phyloP scores from a whole-genome alignment of 108 stramenopile genomes.

The Discostella stelligeroides region DNA sequence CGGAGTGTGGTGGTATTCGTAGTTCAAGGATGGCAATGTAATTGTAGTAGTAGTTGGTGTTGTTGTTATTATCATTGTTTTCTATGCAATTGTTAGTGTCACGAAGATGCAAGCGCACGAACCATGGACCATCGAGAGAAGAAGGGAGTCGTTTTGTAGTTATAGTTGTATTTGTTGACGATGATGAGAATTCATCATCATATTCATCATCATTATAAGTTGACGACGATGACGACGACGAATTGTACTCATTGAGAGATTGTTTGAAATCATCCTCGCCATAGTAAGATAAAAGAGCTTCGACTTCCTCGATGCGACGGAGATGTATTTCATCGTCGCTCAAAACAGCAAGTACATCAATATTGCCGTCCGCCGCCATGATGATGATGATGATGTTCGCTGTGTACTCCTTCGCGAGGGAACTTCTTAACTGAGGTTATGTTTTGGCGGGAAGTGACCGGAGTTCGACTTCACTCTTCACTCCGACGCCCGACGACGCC shows the following conservation, averaged over 20 bases:
- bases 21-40: not conserved
- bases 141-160: too few relatives aligned
- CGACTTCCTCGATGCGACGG: conserved; percentile 46
- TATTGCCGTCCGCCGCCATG: not conserved
- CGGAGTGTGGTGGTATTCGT: too few relatives aligned
- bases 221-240: conserved; percentile 1
- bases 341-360: not conserved
- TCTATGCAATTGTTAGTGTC: not conserved
- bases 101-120: conserved; percentile 19
- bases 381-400: too few relatives aligned
- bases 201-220: too few relatives aligned
- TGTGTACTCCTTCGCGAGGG: too few relatives aligned
- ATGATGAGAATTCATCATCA: too few relatives aligned
- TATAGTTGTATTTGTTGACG: too few relatives aligned
- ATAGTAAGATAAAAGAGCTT: conserved; percentile 49
- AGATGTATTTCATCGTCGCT: conserved; percentile 13
- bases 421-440: too few relatives aligned
- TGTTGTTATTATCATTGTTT: not conserved
- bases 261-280: conserved; percentile 27
- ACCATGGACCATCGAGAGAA: conserved; percentile 41
- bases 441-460: too few relatives aligned
- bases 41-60: not conserved
- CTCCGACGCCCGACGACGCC: too few relatives aligned
- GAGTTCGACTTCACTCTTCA: too few relatives aligned
- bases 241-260: too few relatives aligned